Evolutionary conservation across 805 yeast genomes (phyloP), one percentile per base, ranked within the genome.

Genomic region (Starmerella floris): DNA sequence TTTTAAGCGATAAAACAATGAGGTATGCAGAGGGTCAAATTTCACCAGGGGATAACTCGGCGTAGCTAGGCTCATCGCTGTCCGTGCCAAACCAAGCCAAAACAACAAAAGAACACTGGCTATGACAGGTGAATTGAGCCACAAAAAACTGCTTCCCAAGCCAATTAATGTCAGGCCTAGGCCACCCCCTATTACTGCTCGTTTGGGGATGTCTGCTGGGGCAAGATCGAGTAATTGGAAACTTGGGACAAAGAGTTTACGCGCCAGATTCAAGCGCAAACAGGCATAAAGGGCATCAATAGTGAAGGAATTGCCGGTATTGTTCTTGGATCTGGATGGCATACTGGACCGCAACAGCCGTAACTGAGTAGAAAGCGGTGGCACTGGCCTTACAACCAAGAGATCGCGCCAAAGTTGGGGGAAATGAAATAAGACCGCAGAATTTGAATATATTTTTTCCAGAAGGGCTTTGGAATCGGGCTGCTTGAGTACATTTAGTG

Each of bases 31-130:
- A 19, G 23, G n/a, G 17, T 36, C 39, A 16, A 36, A 36, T 6
- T 20, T 6, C n/a, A 36, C 39, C 16, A 10, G n/a, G 4, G 30
- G 31, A 4, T 10, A 15, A 4, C n/a, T n/a, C 5, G 36, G 36
- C 5, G 36, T 9, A 8, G 31, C 23, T n/a, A 20, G 22, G 20
- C 20, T 23, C 16, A n/a, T n/a, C 30, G 26, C 11, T 1, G 37
- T 27, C 17, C 33, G 20, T 13, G 43, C 46, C n/a, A 48, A 26
- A 1, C 46, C 50, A 15, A 30, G 11, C 51, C 51, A 51, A n/a
- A 42, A 47, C 4, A 20, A 23, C 2, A 41, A 39, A 2, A 46
- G 31, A 15, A 35, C 1, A 2, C 20, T 28, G 6, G 45, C 39
- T 4, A 49, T 25, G 5, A 39, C 30, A 21, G 39, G 40, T 10